Base-by-base conservation (phyloP, 2,329 filamentous ascomycete species). In the Tolypocladium inflatum region DNA sequence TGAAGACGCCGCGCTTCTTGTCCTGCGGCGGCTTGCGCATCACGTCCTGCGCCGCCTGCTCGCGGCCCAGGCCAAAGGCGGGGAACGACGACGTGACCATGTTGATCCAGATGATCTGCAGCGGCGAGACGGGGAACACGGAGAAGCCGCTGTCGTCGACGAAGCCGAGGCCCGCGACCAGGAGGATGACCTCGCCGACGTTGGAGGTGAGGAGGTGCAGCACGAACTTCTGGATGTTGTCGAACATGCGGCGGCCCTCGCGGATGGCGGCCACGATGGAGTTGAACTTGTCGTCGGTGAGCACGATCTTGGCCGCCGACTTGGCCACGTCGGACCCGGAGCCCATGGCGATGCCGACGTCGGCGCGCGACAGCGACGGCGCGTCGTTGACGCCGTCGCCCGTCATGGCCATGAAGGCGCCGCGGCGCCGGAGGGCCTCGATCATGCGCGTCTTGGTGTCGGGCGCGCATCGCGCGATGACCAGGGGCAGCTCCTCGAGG, bases 21-120 rank as follows among this genome's bases (percentile, higher is more conserved):
- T 87, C 81, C 62, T 93, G 89, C 0, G 91, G 91, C 9, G 90
- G 89, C 56, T 90, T 86, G 62, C 81, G 76, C 83, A 96, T 90
- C 61, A 96, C 86, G 67, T 93, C 88, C 2, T 83, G 80, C 0
- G 86, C 83, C 0, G 90, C 89, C 51, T 80, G 76, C 71, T 96
- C 91, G 64, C 91, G 87, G 23, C 91, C 90, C 1, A 96, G 82
- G 50, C 91, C 91, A 76, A 96, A 94, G 59, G 92, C 91, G 1
- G 91, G 91, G 71, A 94, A 85, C 1, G 87, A 89, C 45, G 89
- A 93, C 0, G 91, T 96, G 57, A 94, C 82, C 88, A 96, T 93
- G 73, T 96, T 96, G 71, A 96, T 90, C 91, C 90, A 96, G 59
- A 96, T 82, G 62, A 96, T 93, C 66, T 96, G 87, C 13, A 96